A percentile compares a stretch with the other conserved stretches of the same genome.
Evolutionary conservation across 148 eudicot species (phyloP).

Genomic region (Selenicereus undatus): DNA sequence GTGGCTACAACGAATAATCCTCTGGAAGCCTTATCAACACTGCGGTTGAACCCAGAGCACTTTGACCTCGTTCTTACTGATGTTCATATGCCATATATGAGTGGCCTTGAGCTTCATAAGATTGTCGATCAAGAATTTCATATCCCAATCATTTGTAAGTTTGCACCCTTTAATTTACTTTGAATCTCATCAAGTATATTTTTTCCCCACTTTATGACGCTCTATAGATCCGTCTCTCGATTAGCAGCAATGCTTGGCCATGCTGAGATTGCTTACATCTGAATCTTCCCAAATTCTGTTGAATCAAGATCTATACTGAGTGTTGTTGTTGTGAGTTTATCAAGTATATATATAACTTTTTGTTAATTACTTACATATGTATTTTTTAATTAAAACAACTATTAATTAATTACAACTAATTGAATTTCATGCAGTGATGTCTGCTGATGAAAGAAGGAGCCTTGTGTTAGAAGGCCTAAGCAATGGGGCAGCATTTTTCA

Average conservation of each 20-base stretch:
- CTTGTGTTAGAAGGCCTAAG: neutral
- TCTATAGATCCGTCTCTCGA: too few species aligned
- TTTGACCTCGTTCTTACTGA: conserved; percentile 25
- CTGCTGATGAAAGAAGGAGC: conserved; percentile 9
- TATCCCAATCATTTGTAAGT: conserved; percentile 30
- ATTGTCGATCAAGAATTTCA: conserved; percentile 15
- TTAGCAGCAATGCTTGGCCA: too few species aligned
- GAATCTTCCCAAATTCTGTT: too few species aligned
- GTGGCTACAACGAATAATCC: conserved; percentile 17
- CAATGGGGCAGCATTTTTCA: conserved; percentile 13
- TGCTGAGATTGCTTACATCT: too few species aligned
- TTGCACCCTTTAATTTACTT: neutral
- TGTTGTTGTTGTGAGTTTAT: too few species aligned
- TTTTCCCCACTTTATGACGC: too few species aligned
- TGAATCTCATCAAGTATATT: too few species aligned
- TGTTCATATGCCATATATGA: conserved; percentile 33
- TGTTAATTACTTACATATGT: too few species aligned
- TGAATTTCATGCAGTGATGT: conserved; percentile 24
- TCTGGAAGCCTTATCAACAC: conserved; percentile 19
- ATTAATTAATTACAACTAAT: neutral
- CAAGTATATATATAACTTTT: too few species aligned
- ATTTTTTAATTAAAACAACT: too few species aligned
- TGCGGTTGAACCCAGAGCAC: neutral
- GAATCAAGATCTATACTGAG: too few species aligned
- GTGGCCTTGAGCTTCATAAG: conserved; percentile 27